These are phyloP conservation scores for Backusella sp. DNA, from an alignment of 192 early-diverging fungal species.

Conservation along the genomic window DNA sequence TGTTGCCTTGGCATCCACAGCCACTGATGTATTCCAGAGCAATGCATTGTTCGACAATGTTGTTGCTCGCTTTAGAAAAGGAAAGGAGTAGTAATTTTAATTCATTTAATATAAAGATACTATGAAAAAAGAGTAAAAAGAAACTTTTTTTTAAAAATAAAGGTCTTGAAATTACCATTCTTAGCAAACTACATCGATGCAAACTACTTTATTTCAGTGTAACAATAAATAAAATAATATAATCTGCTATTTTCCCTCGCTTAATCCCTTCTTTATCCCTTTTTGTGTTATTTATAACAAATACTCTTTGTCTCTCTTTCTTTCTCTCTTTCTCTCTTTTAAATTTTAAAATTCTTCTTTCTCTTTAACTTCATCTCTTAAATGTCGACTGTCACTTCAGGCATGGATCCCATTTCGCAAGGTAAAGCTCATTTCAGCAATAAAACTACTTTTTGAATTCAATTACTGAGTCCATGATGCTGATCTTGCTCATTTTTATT, in stretches of 20 bases:
- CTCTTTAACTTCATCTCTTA: background rate
- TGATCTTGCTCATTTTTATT: background rate
- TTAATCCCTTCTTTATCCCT: slow-evolving; percentile 7
- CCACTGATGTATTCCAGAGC: slow-evolving; percentile 47
- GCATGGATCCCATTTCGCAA: background rate
- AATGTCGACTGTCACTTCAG: background rate
- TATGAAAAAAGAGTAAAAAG: background rate
- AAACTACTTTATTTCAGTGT: slow-evolving; percentile 1
- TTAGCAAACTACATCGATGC: background rate
- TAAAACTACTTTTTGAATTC: background rate
- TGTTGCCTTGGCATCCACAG: slow-evolving; percentile 48
- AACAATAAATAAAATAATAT: background rate
- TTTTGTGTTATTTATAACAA: background rate
- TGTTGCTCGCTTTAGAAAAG: slow-evolving; percentile 37
- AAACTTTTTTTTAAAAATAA: slow-evolving; percentile 1
- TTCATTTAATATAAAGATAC: background rate
- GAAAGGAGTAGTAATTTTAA: background rate
- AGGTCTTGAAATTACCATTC: slow-evolving; percentile 4
- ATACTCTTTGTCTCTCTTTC: background rate
- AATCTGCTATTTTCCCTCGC: slow-evolving; percentile 4
- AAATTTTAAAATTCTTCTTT: background rate
- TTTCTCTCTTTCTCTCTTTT: background rate
- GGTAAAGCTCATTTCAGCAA: background rate
- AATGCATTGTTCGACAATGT: slow-evolving; percentile 39
- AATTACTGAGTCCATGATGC: background rate